Conservation (phyloP, 768 basidiomycete genomes). For the Lentinula lateritia region DNA sequence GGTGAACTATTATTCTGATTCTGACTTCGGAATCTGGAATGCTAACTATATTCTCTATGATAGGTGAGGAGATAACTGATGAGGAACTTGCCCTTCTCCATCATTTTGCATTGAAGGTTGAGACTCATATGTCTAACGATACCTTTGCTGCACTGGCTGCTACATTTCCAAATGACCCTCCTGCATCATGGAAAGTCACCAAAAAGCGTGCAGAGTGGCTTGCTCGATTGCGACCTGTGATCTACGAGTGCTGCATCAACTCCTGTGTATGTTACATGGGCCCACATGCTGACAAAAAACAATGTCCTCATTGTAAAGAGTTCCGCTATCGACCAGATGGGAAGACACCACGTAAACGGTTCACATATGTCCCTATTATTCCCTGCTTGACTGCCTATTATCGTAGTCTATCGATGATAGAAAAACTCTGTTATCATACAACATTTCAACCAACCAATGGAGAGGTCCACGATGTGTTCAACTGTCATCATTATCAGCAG, state of each 20-base stretch:
- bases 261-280: slow-evolving; percentile 35
- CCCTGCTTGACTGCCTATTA: slow-evolving; percentile 25
- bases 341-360: slow-evolving; percentile 19
- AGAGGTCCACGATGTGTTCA: slow-evolving; percentile 24
- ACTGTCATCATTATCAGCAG: slow-evolving; percentile 18
- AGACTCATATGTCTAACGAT: background rate
- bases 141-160: background rate
- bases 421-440: slow-evolving; percentile 23
- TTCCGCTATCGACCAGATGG: slow-evolving; percentile 14
- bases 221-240: slow-evolving; percentile 14
- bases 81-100: background rate
- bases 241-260: slow-evolving; percentile 34
- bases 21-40: too few species aligned
- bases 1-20: background rate
- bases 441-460: slow-evolving; percentile 6
- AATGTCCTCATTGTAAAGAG: slow-evolving; percentile 31
- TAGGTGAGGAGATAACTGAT: slow-evolving; percentile 6
- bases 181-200: background rate
- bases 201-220: slow-evolving; percentile 9
- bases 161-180: background rate
- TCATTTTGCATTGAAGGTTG: background rate
- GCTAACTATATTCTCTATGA: too few species aligned
- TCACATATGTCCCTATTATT: slow-evolving; percentile 33
- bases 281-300: slow-evolving; percentile 15
- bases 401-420: slow-evolving; percentile 13